Evolutionary conservation across 2,329 filamentous ascomycete genomes (phyloP), one percentile per base, ranked within the genome.

Genomic region (Sclerotinia minor): DNA sequence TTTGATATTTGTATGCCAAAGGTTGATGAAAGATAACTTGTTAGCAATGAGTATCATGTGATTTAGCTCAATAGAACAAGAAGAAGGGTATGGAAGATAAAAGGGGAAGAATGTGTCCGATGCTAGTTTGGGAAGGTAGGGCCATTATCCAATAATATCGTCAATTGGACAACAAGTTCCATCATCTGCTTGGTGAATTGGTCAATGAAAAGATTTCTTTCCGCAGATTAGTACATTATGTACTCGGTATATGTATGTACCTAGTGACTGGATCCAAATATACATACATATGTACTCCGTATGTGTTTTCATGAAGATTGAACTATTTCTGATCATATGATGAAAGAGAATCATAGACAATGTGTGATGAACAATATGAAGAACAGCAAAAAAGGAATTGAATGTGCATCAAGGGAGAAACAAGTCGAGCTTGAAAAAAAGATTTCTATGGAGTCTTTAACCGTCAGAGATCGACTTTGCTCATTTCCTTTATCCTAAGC

Each of bases 401-500:
- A 3, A 45, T 44, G 15, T 44, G 15, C 17, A 19, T 19, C 7
- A 24, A 35, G 3, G 26, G 32, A 1, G n/a, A n/a, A 29, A 45
- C 5, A 58, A 6, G 15, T 44, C 29, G 38, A 44, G 17, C 19
- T 11, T 26, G n/a, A 1, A 5, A 58, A 58, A 64, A 41, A 41
- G 47, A 53, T 64, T 64, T 64, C 41, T 17, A 17, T 38, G 35
- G 35, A 38, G 35, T n/a, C n/a, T n/a, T n/a, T 13, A 38, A 35
- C 5, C 9, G 5, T 8, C 5, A 47, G 32, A 61, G 47, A 64
- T 64, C 32, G n/a, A 32, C 45, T 53, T 64, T 53, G 41, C 29
- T 53, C n/a, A 64, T 53, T 64, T 64, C 60, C 60, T 64, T 54
- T 64, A 53, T 64, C n/a, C 32, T 19, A 38, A 26, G 6, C 15